phyloP scores from a whole-genome alignment of 345 rosid genomes.

The Hypericum androsaemum region DNA sequence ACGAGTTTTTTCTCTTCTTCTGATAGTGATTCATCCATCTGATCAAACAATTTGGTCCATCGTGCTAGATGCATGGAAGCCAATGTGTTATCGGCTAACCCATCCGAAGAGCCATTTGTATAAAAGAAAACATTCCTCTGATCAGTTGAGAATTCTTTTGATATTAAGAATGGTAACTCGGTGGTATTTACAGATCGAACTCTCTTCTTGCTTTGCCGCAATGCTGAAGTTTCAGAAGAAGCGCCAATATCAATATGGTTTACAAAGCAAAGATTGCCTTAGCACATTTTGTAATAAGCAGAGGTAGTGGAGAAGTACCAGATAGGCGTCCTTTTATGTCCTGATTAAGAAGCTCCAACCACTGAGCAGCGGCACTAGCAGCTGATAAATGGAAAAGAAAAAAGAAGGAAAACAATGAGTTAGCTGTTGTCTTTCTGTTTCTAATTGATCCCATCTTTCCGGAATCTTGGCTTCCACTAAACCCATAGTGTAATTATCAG shows the following conservation, averaged over 20 bases:
- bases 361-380: conserved; percentile 84
- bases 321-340: conserved; percentile 84
- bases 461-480: too few species aligned
- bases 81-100: conserved; percentile 21
- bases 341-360: conserved; percentile 92
- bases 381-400: conserved; percentile 36
- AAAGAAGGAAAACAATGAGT: conserved; percentile 3
- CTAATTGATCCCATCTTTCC: background rate
- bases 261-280: too few species aligned
- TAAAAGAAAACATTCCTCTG: conserved; percentile 27
- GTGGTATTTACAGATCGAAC: conserved; percentile 65
- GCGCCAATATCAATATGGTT: conserved; percentile 6
- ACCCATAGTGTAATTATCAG: too few species aligned
- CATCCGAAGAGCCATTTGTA: conserved; percentile 22
- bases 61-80: conserved; percentile 46
- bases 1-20: conserved; percentile 87
- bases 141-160: conserved; percentile 54
- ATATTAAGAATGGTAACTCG: conserved; percentile 66
- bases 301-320: conserved; percentile 32
- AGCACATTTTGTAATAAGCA: background rate
- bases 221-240: conserved; percentile 39
- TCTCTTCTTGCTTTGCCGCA: conserved; percentile 82
- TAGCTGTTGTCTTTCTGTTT: conserved; percentile 16
- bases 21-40: conserved; percentile 56
- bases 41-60: conserved; percentile 67